Percentiles rank a stretch among this genome's conserved stretches.
phyloP scores from a whole-genome alignment of 1,284 basidiomycete genomes.

The Stygiomarasmius scandens region DNA sequence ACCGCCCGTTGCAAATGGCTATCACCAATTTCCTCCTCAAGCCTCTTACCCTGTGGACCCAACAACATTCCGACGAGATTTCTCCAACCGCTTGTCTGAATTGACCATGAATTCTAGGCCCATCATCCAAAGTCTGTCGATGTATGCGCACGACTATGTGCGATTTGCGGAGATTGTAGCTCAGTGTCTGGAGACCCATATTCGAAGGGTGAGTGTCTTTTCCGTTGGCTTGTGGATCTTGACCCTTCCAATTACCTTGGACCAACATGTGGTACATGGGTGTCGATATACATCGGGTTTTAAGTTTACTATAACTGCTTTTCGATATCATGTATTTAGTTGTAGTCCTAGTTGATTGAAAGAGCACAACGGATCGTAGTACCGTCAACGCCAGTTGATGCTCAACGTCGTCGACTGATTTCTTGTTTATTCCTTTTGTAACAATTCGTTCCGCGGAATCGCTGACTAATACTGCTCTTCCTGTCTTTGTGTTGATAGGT shows the following conservation, averaged over 20 bases:
- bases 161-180: conserved; percentile 83
- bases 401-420: conserved; percentile 1
- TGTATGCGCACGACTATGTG: conserved; percentile 88
- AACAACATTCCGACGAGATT: conserved; percentile 81
- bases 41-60: conserved; percentile 67
- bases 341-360: conserved; percentile 13
- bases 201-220: conserved; percentile 77
- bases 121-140: conserved; percentile 93
- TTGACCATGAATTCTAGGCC: conserved; percentile 96
- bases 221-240: conserved; percentile 20
- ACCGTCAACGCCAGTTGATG: neutral
- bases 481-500: conserved; percentile 63
- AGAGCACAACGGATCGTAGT: conserved; percentile 18
- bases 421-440: neutral
- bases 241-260: neutral
- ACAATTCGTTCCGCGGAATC: conserved; percentile 7
- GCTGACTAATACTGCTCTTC: conserved; percentile 22
- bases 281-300: neutral
- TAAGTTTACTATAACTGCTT: neutral
- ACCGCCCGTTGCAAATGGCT: conserved; percentile 14
- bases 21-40: conserved; percentile 45
- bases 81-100: conserved; percentile 74
- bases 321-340: conserved; percentile 7
- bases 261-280: conserved; percentile 16
- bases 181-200: conserved; percentile 87